Conservation (phyloP, 768 basidiomycete genomes). For the Xerocomellus chrysenteron region DNA sequence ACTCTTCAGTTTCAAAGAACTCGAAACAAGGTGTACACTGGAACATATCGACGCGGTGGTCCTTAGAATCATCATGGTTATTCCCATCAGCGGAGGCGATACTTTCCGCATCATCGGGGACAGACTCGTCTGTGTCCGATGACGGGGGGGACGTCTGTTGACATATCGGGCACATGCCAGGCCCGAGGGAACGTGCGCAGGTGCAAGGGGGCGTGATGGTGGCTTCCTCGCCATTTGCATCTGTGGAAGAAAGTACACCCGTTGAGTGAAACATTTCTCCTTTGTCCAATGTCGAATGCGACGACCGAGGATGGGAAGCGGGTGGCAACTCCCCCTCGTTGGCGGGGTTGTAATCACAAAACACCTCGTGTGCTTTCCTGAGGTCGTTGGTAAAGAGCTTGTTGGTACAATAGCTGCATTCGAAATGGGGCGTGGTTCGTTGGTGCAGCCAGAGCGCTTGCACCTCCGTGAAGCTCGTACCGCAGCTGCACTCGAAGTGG, state of each 20-base stretch:
- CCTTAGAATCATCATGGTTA: background rate
- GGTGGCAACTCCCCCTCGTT: background rate
- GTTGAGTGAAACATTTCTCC: too few species aligned
- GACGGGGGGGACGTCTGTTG: background rate
- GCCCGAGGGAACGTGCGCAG: background rate
- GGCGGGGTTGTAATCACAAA: constrained; percentile 3
- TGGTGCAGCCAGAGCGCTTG: background rate
- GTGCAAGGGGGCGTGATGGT: too few species aligned
- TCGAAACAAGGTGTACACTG: constrained; percentile 17
- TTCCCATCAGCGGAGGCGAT: background rate
- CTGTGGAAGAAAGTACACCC: too few species aligned
- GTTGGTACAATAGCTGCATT: constrained; percentile 6
- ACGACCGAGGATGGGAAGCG: background rate
- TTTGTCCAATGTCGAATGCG: background rate
- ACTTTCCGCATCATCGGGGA: background rate
- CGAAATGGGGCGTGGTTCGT: background rate
- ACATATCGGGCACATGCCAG: constrained; percentile 10
- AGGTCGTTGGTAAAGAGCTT: background rate
- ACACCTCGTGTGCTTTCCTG: constrained; percentile 5
- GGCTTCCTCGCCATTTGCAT: too few species aligned
- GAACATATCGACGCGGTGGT: background rate
- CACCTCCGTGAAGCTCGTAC: background rate
- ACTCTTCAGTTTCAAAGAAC: constrained; percentile 14
- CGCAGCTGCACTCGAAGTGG: background rate
- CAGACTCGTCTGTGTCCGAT: background rate